Base-by-base conservation (phyloP, 441 rosid genomes). In the Pelargonium cotyledonis region DNA sequence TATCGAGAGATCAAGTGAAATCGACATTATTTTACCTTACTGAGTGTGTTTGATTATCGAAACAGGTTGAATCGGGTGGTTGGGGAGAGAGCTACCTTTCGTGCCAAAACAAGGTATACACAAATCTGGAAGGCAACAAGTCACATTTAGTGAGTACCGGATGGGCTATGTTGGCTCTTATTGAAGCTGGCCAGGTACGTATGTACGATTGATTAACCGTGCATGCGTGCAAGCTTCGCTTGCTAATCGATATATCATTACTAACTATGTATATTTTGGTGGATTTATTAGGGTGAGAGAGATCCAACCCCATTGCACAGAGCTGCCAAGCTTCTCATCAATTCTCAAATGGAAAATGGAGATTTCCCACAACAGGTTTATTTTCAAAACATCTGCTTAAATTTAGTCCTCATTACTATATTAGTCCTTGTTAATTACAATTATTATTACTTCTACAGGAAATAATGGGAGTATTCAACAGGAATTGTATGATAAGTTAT, bases 11-110 rank as follows among this genome's bases (percentile, higher is more conserved):
- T 23, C 2, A 23, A 0, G 26, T 23, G 26, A 23, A 23, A 23
- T 23, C 26, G 2, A 23, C 26, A 23, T 0, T 2, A n/a, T n/a
- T n/a, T n/a, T n/a, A n/a, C n/a, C n/a, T n/a, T n/a, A n/a, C 26
- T 23, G 2, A 23, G 26, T 23, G 26, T 23, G n/a, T n/a, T 23
- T 23, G 2, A 0, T 23, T 29, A 29, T 29, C 31, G 4, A 29
- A 87, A 81, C 98, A 94, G 84, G 74, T 77, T 65, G 66, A 86
- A 46, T 86, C 91, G 3, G 98, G 95, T 35, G 96, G 98, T 62
- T 94, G 98, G 98, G 98, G 96, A 82, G 97, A 92, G 83, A 90
- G 97, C 77, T 92, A 92, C 69, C 91, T 90, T 72, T 89, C 97
- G 68, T 90, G 94, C 79, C 91, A 89, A 86, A 80, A 82, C 68